phyloP scores from a whole-genome alignment of 2,329 filamentous ascomycete genomes.

The Rutstroemia sydowiana region DNA sequence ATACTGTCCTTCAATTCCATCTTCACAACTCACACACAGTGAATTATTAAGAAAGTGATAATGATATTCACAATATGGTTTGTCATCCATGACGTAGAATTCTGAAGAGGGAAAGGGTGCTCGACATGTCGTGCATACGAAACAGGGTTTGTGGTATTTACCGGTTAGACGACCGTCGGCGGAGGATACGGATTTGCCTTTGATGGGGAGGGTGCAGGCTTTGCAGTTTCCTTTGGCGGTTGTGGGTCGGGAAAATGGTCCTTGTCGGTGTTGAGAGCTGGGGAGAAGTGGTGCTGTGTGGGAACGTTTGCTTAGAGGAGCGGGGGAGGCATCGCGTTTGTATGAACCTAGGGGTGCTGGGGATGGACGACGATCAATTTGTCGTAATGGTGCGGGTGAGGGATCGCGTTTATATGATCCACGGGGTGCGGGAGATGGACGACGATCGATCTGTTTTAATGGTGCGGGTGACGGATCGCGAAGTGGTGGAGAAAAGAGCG shows the following conservation, averaged over 20 bases:
- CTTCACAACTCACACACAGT: constrained; percentile 70
- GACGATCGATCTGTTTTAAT: background rate
- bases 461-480: constrained; percentile 4
- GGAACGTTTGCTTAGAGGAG: constrained; percentile 8
- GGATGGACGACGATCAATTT: background rate
- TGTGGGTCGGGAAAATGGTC: constrained; percentile 15
- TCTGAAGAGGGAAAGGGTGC: constrained; percentile 78
- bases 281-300: constrained; percentile 9
- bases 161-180: constrained; percentile 88
- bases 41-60: constrained; percentile 90
- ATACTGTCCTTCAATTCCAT: constrained; percentile 89
- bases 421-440: background rate
- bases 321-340: background rate
- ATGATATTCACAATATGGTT: constrained; percentile 84
- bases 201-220: constrained; percentile 70
- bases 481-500: constrained; percentile 31
- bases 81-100: constrained; percentile 85
- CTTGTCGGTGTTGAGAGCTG: background rate
- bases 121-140: constrained; percentile 79
- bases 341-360: background rate
- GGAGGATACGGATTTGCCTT: constrained; percentile 87
- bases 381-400: constrained; percentile 2
- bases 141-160: constrained; percentile 91
- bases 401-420: background rate
- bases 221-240: constrained; percentile 61